Evolutionary conservation across 2,329 filamentous ascomycete species (phyloP).

Genomic region (Colletotrichum tropicale): DNA sequence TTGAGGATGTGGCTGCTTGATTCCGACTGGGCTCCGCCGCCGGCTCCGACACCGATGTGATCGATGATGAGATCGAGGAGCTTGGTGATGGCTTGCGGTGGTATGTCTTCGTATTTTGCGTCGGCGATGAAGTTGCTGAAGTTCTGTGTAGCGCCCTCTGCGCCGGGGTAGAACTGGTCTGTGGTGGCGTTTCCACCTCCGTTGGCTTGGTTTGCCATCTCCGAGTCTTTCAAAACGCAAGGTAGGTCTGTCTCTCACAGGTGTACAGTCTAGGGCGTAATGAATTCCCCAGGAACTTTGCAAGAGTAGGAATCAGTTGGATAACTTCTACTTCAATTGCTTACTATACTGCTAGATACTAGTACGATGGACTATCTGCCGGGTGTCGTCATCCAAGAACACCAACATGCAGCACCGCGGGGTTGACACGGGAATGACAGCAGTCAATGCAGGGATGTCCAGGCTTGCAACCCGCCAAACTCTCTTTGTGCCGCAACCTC

Average conservation of each 20-base stretch:
- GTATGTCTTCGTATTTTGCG: not conserved
- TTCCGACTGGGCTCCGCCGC: slow-evolving; percentile 25
- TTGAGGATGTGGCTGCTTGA: slow-evolving; percentile 34
- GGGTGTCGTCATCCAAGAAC: not conserved
- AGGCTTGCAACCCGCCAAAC: not conserved
- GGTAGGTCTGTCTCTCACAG: not conserved
- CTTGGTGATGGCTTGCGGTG: slow-evolving; percentile 5
- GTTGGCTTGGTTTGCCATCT: not conserved
- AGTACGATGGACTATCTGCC: not conserved
- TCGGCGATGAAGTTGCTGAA: not conserved
- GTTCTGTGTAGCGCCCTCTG: not conserved
- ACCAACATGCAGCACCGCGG: not conserved
- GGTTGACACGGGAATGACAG: not conserved
- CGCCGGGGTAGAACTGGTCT: not conserved
- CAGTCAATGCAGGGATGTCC: not conserved
- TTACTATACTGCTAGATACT: not conserved
- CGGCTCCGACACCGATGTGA: slow-evolving; percentile 26
- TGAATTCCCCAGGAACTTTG: not conserved
- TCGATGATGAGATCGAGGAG: slow-evolving; percentile 28
- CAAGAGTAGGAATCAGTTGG: not conserved
- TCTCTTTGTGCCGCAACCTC: not conserved
- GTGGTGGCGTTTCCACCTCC: not conserved
- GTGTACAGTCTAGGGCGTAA: not conserved
- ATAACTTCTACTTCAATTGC: not conserved
- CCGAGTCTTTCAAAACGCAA: not conserved